These are phyloP conservation scores for Didymella glomerata DNA, from an alignment of 2,329 filamentous ascomycete genomes.

Conservation along the genomic window DNA sequence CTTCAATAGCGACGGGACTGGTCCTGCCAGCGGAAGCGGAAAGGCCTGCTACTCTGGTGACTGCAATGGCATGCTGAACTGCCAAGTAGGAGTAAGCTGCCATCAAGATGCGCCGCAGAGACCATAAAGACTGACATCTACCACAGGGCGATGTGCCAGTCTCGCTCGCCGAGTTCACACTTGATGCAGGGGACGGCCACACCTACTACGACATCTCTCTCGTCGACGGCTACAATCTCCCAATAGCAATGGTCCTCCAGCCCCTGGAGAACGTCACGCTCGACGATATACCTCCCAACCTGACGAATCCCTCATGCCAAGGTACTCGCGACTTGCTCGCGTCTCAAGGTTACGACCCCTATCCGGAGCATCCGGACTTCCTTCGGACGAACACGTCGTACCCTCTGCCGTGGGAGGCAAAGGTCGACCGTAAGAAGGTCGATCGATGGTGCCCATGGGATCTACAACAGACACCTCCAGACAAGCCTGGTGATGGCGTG, in stretches of 20 bases:
- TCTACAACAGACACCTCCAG: slow-evolving; percentile 72
- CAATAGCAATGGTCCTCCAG: slow-evolving; percentile 65
- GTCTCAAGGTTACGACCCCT: slow-evolving; percentile 56
- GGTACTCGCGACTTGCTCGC: slow-evolving; percentile 70
- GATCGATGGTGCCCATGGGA: slow-evolving; percentile 82
- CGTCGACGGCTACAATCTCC: slow-evolving; percentile 85
- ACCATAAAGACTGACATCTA: slow-evolving; percentile 5
- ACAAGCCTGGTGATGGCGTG: slow-evolving; percentile 75
- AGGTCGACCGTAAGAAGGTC: slow-evolving; percentile 65
- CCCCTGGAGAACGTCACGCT: slow-evolving; percentile 67
- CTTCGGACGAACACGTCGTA: slow-evolving; percentile 71
- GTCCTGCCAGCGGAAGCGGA: slow-evolving; percentile 57
- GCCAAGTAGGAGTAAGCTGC: slow-evolving; percentile 69
- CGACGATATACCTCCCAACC: slow-evolving; percentile 72
- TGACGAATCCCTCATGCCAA: slow-evolving; percentile 80
- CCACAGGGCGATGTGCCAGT: slow-evolving; percentile 74
- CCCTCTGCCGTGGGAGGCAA: slow-evolving; percentile 72
- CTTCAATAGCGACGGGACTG: slow-evolving; percentile 71
- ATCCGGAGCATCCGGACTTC: slow-evolving; percentile 60
- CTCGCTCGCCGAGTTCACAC: slow-evolving; percentile 82
- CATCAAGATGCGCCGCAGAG: neutral
- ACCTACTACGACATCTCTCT: slow-evolving; percentile 87
- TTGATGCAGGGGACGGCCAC: slow-evolving; percentile 72
- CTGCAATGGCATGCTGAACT: slow-evolving; percentile 75
- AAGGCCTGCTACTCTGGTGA: slow-evolving; percentile 77